These are phyloP conservation scores for Fonsecaea multimorphosa DNA, from an alignment of 2,329 filamentous ascomycete genomes.

Conservation along the genomic window DNA sequence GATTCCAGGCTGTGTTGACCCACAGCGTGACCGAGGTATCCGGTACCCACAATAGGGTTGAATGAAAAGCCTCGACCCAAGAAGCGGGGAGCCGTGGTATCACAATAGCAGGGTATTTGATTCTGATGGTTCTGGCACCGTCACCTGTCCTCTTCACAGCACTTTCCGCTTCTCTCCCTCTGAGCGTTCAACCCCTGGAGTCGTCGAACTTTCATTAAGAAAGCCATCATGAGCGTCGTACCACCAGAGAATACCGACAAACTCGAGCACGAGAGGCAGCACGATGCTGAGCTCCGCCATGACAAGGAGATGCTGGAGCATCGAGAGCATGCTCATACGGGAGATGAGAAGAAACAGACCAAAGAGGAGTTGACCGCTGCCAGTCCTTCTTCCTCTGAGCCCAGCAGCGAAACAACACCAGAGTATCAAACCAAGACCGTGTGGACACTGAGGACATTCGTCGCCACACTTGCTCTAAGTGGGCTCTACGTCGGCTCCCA, in stretches of 20 bases:
- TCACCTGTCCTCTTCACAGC: background rate
- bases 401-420: constrained; percentile 9
- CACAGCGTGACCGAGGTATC: constrained; percentile 15
- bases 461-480: constrained; percentile 20
- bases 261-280: constrained; percentile 27
- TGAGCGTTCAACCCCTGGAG: background rate
- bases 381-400: background rate
- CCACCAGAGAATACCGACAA: constrained; percentile 28
- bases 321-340: constrained; percentile 14
- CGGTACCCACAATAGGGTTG: background rate
- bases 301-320: constrained; percentile 22
- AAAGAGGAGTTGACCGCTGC: background rate
- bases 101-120: constrained; percentile 12
- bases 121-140: background rate
- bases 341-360: constrained; percentile 6
- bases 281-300: constrained; percentile 20
- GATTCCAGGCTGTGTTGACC: background rate
- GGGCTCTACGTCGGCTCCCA: constrained; percentile 32
- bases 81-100: constrained; percentile 8
- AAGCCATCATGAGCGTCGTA: constrained; percentile 26
- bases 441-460: constrained; percentile 25
- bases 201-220: background rate
- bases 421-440: constrained; percentile 26
- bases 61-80: constrained; percentile 4
- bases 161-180: background rate